Evolutionary conservation across 495 filamentous ascomycete species (phyloP), one percentile per base, ranked within the genome.

Genomic region (Podospora tetraspora): DNA sequence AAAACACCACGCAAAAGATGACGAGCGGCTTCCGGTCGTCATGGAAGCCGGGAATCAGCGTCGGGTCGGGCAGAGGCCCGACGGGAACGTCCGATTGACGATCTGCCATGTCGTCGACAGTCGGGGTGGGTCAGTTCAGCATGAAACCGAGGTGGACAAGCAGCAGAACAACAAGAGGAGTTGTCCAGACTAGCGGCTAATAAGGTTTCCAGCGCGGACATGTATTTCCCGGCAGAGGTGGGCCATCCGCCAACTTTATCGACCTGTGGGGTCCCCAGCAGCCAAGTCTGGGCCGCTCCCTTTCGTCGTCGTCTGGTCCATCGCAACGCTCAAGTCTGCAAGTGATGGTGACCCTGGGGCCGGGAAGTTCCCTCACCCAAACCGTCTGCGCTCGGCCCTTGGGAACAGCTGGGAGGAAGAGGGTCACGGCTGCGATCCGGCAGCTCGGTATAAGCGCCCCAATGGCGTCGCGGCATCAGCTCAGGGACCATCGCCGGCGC

Each of bases 1-100:
- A 64, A 57, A 64, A 64, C 32, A 64, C 62, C 22, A 64, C 62
- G 23, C 24, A 57, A 16, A 64, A 64, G 43, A 64, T 64, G 43
- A 37, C 62, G 23, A 64, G 11, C 9, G 32, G 32, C 19, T 11
- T 25, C 43, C 62, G 11, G 62, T 64, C 62, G 30, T 64, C 62
- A 11, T 30, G 2, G 22, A 56, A 64, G 32, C 62, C 62, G 37
- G 62, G 62, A 11, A 64, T 56, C 62, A 57, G 23, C 34, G 43
- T 19, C 43, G 43, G 34, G 9, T 52, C 43, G 43, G n/a, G 2
- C 16, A 19, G 43, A 52, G 43, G 30, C 30, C 30, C 37, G 37
- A 19, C 37, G 1, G 32, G 34, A 13, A 52, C 12, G 19, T 52
- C 43, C 16, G 43, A 8, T 6, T 6, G 6, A 2, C 43, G 6